Evolutionary conservation across 495 filamentous ascomycete species (phyloP), one percentile per base, ranked within the genome.

Genomic region (Penicillium soppii): DNA sequence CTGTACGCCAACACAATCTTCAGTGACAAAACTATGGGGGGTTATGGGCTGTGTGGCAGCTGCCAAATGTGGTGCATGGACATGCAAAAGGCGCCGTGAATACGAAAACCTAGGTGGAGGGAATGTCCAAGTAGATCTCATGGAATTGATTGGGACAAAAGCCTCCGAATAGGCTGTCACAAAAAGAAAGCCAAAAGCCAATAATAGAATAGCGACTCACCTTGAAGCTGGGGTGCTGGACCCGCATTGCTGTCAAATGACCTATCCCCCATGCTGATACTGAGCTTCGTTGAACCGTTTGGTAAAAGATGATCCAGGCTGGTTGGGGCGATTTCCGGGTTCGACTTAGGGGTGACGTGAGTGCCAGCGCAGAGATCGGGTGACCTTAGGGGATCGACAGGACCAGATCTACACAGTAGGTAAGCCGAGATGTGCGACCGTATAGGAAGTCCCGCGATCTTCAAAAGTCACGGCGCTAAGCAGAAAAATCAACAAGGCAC

Each of bases 331-430:
- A 43, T 19, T 26, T 22, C 44, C 25, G 12, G 21, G 22, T 41
- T 38, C 35, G 16, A 37, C 35, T 16, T 47, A 20, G 39, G 50
- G 56, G 51, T 59, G 53, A 54, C 60, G 62, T 67, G 54, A 58
- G 53, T 72, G 69, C 67, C 69, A 72, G 63, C 69, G 55, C 69
- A 72, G 66, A 65, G 67, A 67, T 69, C 69, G 60, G 69, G 67
- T 72, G 69, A 72, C 69, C 54, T 56, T 56, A 48, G 30, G 38
- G 37, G 68, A 71, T 70, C 63, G 65, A 65, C 63, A 66, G 61
- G 54, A 61, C 61, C 54, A 57, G 52, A 62, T 61, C 58, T 54
- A 53, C 58, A 32, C 47, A 58, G 43, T 32, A 57, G 44, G 54
- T 41, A 53, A 57, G 47, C 52, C 52, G 54, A 51, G 53, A 47